A percentile compares a stretch with the other conserved stretches of the same genome.
Conservation (phyloP, 1,284 basidiomycete species). For the Kwoniella shivajii region DNA sequence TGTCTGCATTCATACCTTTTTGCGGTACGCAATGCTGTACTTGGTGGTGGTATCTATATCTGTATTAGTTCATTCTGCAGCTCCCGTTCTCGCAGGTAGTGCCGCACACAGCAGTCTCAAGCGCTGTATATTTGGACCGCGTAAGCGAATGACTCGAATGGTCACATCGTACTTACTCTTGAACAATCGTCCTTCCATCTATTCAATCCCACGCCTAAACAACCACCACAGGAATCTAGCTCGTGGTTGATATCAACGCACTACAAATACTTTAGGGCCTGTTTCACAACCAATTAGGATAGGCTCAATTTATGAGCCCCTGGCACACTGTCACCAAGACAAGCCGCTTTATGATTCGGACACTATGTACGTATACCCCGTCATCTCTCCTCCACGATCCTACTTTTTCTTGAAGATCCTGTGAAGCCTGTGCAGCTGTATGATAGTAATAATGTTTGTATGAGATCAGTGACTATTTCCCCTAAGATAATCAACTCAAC, state of each 20-base stretch:
- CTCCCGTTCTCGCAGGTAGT: no score
- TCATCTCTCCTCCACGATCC: background rate
- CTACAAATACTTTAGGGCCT: background rate
- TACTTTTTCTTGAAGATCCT: background rate
- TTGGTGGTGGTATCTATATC: no score
- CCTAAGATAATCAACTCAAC: background rate
- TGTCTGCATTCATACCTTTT: no score
- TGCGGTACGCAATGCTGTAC: no score
- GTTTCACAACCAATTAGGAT: background rate
- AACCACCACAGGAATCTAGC: background rate
- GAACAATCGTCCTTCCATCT: background rate
- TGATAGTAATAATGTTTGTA: slow-evolving; percentile 1
- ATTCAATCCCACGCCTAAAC: background rate
- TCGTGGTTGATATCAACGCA: background rate
- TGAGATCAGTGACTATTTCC: background rate
- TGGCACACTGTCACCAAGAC: background rate
- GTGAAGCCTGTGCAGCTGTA: background rate
- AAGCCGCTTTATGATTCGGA: background rate
- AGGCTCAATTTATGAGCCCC: background rate
- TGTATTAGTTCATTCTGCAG: no score
- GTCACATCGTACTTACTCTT: slow-evolving; percentile 3
- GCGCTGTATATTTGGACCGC: no score
- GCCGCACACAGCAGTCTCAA: no score
- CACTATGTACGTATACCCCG: background rate
- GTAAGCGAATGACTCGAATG: no score